Evolutionary conservation across 257 asterid species (phyloP), one percentile per base, ranked within the genome.

Genomic region (Fraxinus americana): DNA sequence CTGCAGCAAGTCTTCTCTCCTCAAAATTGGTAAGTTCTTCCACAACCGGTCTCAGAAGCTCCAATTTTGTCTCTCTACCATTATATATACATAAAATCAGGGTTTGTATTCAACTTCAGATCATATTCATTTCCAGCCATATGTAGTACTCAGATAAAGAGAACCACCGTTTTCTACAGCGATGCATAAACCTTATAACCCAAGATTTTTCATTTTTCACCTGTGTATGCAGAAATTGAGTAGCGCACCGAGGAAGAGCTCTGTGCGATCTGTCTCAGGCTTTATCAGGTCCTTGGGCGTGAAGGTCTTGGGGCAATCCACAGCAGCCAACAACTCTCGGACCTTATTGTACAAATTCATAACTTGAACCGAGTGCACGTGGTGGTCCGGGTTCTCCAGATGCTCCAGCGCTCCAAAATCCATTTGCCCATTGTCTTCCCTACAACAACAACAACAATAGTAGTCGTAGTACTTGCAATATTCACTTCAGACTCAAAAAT

Each of bases 301-400:
- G 75, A 96, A 92, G 74, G 83, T 35, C 52, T 72, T 81, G 34
- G 97, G 97, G 79, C 96, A 93, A 1, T 72, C 73, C 29, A 93
- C 72, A 76, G 89, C 87, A 34, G 75, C 82, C 70, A 96, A 27
- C 29, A 88, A 32, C 16, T 83, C 83, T 35, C 87, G 87, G 71
- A 91, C 75, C 73, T 86, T 89, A 75, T 83, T 79, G 75, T 67
- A 87, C 86, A 96, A 70, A 87, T 90, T 89, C 80, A 88, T 80
- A 66, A 84, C 23, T 43, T 78, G 92, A 74, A 90, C 79, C 32
- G 98, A 81, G 71, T 89, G 91, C 16, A 83, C 74, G 41, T 96
- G 99, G 50, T 79, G 72, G n/a, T 96, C 98, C 25, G 97, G 97
- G 78, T 90, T 93, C 73, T 93, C 97, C 6, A 96, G 83, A 81